phyloP scores from a whole-genome alignment of 495 filamentous ascomycete genomes.

The Aspergillus egyptiacus region DNA sequence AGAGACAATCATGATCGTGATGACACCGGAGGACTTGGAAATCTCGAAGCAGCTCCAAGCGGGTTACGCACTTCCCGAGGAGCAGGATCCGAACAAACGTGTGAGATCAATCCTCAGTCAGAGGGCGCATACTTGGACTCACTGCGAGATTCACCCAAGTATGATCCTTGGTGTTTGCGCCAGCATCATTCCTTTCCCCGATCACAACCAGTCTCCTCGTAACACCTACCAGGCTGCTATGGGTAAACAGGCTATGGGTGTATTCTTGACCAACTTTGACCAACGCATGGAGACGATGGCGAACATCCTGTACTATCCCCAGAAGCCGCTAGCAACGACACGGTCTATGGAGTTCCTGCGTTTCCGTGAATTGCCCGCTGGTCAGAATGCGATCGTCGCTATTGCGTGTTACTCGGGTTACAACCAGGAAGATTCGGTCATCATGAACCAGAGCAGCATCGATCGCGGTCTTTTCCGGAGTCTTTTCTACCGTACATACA shows the following conservation, averaged over 20 bases:
- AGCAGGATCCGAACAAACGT: slow-evolving; percentile 65
- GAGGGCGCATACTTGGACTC: slow-evolving; percentile 82
- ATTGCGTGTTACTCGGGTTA: slow-evolving; percentile 98
- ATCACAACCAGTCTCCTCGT: slow-evolving; percentile 97
- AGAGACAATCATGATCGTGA: slow-evolving; percentile 96
- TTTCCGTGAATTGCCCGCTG: slow-evolving; percentile 93
- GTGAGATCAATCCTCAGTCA: slow-evolving; percentile 79
- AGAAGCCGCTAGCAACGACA: slow-evolving; percentile 94
- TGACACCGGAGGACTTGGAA: slow-evolving; percentile 93
- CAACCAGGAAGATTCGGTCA: slow-evolving; percentile 99
- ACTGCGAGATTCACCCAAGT: slow-evolving; percentile 98
- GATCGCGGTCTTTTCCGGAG: slow-evolving; percentile 95
- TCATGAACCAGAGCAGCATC: slow-evolving; percentile 99
- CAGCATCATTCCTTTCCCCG: slow-evolving; percentile 98
- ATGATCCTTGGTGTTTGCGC: slow-evolving; percentile 98
- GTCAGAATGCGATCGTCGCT: slow-evolving; percentile 97
- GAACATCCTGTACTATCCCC: slow-evolving; percentile 97
- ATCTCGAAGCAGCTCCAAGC: slow-evolving; percentile 58
- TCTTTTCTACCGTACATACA: slow-evolving; percentile 96
- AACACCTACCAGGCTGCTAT: slow-evolving; percentile 99
- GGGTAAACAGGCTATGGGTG: slow-evolving; percentile 99
- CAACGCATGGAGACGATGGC: slow-evolving; percentile 99
- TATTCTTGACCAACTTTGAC: slow-evolving; percentile 92
- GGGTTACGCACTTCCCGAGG: slow-evolving; percentile 57
- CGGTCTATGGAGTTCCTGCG: slow-evolving; percentile 98